Evolutionary conservation across 495 filamentous ascomycete species (phyloP).

Genomic region (Daldinia loculata): DNA sequence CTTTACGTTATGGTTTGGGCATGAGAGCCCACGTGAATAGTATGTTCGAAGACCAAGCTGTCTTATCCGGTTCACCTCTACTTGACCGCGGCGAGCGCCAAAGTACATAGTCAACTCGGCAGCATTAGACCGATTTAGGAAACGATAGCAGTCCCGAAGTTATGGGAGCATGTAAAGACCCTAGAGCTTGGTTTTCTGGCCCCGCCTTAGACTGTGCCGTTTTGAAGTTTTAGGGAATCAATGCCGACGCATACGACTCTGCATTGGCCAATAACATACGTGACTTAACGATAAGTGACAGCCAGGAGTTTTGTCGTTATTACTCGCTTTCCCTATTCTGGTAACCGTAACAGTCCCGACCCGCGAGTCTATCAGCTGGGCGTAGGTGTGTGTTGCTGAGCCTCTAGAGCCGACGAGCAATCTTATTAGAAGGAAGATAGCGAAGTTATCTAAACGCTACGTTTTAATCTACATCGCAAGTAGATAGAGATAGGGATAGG

Average conservation of each 20-base stretch:
- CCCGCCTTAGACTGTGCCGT: constrained; percentile 7
- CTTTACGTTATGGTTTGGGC: constrained; percentile 21
- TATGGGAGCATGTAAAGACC: background rate
- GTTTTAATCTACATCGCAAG: background rate
- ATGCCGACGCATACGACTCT: constrained; percentile 27
- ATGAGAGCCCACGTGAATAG: constrained; percentile 12
- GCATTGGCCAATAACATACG: constrained; percentile 6
- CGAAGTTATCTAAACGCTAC: constrained; percentile 4
- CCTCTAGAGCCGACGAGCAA: constrained; percentile 13
- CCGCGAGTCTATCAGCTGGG: background rate
- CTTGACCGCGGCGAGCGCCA: background rate
- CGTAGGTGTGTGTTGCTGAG: background rate
- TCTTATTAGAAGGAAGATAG: background rate
- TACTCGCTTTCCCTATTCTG: constrained; percentile 24
- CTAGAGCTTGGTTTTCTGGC: constrained; percentile 2
- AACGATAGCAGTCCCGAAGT: constrained; percentile 33
- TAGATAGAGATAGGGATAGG: background rate
- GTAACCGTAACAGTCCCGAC: constrained; percentile 29
- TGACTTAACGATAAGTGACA: background rate
- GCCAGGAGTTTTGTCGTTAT: constrained; percentile 14
- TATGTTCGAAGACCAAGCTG: background rate
- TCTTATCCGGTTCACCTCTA: background rate
- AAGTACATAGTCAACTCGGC: background rate
- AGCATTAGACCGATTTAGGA: constrained; percentile 21
- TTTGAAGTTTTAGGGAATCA: constrained; percentile 1